Evolutionary conservation across 2,329 filamentous ascomycete species (phyloP), one percentile per base, ranked within the genome.

Genomic region (Penicillium psychrosexuale): DNA sequence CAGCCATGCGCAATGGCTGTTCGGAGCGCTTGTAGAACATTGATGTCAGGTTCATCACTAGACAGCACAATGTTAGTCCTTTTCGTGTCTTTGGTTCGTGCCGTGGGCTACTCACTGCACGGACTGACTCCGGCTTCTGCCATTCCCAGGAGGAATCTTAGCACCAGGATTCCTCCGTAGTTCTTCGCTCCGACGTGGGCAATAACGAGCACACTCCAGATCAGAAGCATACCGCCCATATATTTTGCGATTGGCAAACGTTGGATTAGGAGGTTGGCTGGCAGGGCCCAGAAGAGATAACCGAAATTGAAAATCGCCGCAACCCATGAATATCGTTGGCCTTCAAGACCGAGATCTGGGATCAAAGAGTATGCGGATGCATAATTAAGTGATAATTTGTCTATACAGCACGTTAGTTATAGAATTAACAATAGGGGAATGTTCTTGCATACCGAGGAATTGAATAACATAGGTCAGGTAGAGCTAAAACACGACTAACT

Each of bases 91-190:
- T 8, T 19, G 3, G 12, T 6, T 22, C 22, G 17, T 17, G 8
- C 1, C 22, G 7, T 4, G 12, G 37, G 5, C 1, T 12, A 51
- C 65, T 59, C 57, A 69, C 66, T 68, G 50, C 66, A 68, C 28
- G 68, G 66, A 28, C 66, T 69, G 5, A 71, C 64, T n/a, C 70
- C 64, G n/a, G 68, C 71, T 59, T 74, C 72, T 9, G 69, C 67
- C 46, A 79, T 69, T 24, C 78, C 78, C 65, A 80, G 71, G 2
- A 79, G 68, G 42, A 81, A 75, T 22, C 79, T 73, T 47, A 80
- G 68, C 0, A 77, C 72, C 2, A 81, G 64, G 6, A 81, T 70
- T 9, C 75, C 73, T 1, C 71, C 71, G 59, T 73, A 78, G 47
- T 71, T 72, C 44, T 65, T 70, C 0, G 71, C 71, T 2, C 68